Base-by-base conservation (phyloP, 768 basidiomycete species). In the Agaricus blazei region DNA sequence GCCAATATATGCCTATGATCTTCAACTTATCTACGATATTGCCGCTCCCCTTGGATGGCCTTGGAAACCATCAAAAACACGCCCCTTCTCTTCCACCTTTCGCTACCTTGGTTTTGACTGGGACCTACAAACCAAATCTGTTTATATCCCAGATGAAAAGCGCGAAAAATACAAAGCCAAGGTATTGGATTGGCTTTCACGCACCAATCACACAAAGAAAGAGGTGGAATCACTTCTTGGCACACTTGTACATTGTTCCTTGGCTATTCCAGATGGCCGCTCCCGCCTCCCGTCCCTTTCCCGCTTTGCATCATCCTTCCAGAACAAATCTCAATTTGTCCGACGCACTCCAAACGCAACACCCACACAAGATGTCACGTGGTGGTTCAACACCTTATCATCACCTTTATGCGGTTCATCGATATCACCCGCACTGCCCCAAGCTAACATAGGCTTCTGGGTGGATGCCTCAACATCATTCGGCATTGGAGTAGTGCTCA, bases 401-500 rank as follows among this genome's bases (percentile, higher is more conserved):
- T 11, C 34, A 9, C 43, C 61, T 0, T 3, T 42, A 23, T 29
- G 59, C n/a, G n/a, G 69, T 3, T 51, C 57, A 0, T 11, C 8
- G 9, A 62, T 70, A 9, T 7, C 9, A 1, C 54, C 59, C 3
- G 37, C 31, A 31, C 40, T 24, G 34, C 38, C 2, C 54, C 58
- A 0, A 19, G 58, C 0, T 29, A 15, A 0, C 62, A 66, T 40
- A 41, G 56, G 52, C 1, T 47, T 75, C 9, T 74, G 41, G 40
- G 71, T 72, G 2, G 75, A 75, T 52, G 70, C 72, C 0, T 74
- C 70, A 1, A 75, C 72, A 0, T 62, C 60, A 0, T 75, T 69
- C 68, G 75, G 75, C 9, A 69, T 78, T 34, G 74, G 76, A 0
- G 38, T 76, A 3, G 29, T 70, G 4, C 43, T 68, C 6, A 59